A percentile compares a stretch with the other conserved stretches of the same genome.
Evolutionary conservation across 1,139 yeast species (phyloP).

Genomic region (Zygoascus hellenicus): DNA sequence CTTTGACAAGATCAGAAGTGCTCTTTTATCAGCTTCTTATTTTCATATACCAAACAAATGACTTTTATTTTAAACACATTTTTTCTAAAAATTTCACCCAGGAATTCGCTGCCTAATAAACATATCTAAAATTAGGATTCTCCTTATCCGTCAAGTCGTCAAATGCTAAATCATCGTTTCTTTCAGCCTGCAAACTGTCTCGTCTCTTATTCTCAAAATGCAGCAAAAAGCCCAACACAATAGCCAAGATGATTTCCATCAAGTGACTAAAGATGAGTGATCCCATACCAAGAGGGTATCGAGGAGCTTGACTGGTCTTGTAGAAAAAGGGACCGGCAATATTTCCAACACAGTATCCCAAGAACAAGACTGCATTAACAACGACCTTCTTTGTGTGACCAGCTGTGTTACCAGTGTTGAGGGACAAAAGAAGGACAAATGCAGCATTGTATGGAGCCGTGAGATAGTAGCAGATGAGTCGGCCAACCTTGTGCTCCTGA

Average conservation of each 20-base stretch:
- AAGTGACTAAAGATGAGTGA: slow-evolving; percentile 37
- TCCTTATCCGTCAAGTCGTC: slow-evolving; percentile 60
- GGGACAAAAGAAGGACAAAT: slow-evolving; percentile 43
- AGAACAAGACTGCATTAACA: slow-evolving; percentile 39
- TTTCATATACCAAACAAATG: too few species aligned
- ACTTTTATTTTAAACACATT: too few species aligned
- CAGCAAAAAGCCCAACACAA: slow-evolving; percentile 31
- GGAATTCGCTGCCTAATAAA: slow-evolving; percentile 15
- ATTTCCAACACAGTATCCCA: slow-evolving; percentile 53
- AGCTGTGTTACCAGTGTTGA: slow-evolving; percentile 47
- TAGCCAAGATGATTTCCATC: slow-evolving; percentile 27
- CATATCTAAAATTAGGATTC: slow-evolving; percentile 55
- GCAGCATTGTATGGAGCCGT: slow-evolving; percentile 35
- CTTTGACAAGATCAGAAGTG: too few species aligned
- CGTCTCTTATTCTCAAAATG: slow-evolving; percentile 30
- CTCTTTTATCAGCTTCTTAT: too few species aligned
- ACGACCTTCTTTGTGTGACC: slow-evolving; percentile 53
- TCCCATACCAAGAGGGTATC: slow-evolving; percentile 42
- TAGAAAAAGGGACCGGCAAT: slow-evolving; percentile 52
- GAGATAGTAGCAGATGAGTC: slow-evolving; percentile 26
- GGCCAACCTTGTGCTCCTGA: slow-evolving; percentile 18
- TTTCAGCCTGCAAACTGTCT: slow-evolving; percentile 13
- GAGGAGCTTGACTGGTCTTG: slow-evolving; percentile 44
- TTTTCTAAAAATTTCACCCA: too few species aligned
- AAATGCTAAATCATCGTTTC: slow-evolving; percentile 36